Conservation (phyloP, 2,329 filamentous ascomycete species). For the Penicillium sp. region DNA sequence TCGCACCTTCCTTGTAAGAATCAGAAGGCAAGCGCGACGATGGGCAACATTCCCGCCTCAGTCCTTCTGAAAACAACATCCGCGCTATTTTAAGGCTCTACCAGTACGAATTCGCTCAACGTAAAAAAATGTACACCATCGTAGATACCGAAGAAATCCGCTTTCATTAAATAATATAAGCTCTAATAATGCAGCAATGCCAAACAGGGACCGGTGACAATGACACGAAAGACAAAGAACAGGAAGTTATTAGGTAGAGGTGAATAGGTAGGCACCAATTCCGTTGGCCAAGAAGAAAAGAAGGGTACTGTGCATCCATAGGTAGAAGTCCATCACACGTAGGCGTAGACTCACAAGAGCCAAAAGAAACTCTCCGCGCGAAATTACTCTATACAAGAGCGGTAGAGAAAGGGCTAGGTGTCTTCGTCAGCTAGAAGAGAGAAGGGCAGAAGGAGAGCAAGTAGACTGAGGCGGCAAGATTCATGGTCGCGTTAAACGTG, state of each 20-base stretch:
- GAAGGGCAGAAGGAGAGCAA: conserved; percentile 5
- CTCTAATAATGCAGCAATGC: conserved; percentile 24
- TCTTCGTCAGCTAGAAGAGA: conserved; percentile 15
- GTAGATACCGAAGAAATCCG: conserved; percentile 2
- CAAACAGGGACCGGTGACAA: conserved; percentile 1
- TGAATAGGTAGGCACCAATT: not conserved
- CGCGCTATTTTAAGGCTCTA: too few relatives aligned
- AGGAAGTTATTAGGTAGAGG: not conserved
- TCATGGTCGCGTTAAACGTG: conserved; percentile 22
- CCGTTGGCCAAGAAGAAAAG: conserved; percentile 6
- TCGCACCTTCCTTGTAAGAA: too few relatives aligned
- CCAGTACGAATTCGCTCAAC: not conserved
- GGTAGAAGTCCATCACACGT: not conserved
- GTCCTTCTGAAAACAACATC: too few relatives aligned
- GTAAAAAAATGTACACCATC: not conserved
- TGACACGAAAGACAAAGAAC: not conserved
- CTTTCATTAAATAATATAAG: conserved; percentile 22
- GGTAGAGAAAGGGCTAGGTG: conserved; percentile 8
- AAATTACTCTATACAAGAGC: conserved; percentile 23
- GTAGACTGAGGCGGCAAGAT: conserved; percentile 11
- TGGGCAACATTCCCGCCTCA: too few relatives aligned
- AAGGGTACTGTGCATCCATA: conserved; percentile 2
- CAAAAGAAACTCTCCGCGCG: not conserved
- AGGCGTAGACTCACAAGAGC: not conserved
- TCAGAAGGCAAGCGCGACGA: too few relatives aligned